phyloP scores from a whole-genome alignment of 2,329 filamentous ascomycete genomes.

The Herpotrichia juniperi region DNA sequence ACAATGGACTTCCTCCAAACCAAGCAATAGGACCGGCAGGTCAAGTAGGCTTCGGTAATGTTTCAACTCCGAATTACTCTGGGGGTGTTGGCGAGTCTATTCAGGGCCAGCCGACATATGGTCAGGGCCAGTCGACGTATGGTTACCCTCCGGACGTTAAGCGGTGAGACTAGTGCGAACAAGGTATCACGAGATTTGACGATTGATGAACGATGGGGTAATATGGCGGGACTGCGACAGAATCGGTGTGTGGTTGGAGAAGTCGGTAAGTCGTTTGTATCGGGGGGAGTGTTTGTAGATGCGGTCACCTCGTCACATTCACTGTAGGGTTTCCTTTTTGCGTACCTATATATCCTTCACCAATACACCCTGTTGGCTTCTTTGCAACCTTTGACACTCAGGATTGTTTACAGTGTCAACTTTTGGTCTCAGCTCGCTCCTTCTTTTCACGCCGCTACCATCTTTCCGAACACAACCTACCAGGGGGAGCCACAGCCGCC shows the following conservation, averaged over 20 bases:
- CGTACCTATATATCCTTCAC: conserved; percentile 1
- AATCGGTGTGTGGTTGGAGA: background rate
- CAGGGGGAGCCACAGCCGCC: too few relatives aligned
- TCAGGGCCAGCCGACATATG: conserved; percentile 39
- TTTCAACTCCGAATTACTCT: conserved; percentile 40
- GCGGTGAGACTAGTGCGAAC: conserved; percentile 18
- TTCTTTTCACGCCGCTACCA: too few relatives aligned
- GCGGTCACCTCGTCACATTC: background rate
- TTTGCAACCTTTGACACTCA: too few relatives aligned
- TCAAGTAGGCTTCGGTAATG: conserved; percentile 44
- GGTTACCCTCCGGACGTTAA: conserved; percentile 37
- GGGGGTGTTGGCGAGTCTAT: conserved; percentile 45
- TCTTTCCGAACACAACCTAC: too few relatives aligned
- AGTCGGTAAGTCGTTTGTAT: conserved; percentile 2
- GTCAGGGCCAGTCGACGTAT: too few relatives aligned
- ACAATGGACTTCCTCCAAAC: conserved; percentile 34
- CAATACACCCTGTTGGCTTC: conserved; percentile 1
- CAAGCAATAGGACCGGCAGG: conserved; percentile 32
- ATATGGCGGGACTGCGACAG: background rate
- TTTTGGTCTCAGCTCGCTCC: too few relatives aligned
- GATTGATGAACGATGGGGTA: conserved; percentile 4
- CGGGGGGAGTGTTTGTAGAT: conserved; percentile 3
- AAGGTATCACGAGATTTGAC: background rate
- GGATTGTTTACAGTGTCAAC: too few relatives aligned
- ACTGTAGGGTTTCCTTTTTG: background rate